A percentile compares a stretch with the other conserved stretches of the same genome.
Evolutionary conservation across 23 red algal species (phyloP).

Genomic region (Agarophyton chilense): DNA sequence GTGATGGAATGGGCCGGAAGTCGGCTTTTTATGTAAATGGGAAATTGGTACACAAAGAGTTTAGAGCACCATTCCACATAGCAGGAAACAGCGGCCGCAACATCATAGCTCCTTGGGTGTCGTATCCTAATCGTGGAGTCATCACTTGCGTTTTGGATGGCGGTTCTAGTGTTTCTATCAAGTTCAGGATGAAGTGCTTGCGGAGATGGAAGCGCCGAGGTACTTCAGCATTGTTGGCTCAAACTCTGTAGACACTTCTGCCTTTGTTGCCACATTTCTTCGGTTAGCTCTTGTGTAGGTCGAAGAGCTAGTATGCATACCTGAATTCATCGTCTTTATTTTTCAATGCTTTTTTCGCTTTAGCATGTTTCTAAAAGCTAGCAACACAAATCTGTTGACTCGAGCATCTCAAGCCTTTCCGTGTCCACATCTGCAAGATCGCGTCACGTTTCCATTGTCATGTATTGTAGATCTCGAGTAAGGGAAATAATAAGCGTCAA

Average conservation of each 20-base stretch:
- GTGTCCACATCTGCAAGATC: too few species aligned
- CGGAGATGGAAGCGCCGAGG: neutral
- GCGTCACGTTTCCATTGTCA: too few species aligned
- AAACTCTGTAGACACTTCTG: neutral
- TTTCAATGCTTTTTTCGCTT: too few species aligned
- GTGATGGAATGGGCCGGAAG: constrained; percentile 5
- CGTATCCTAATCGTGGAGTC: constrained; percentile 11
- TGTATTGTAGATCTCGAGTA: too few species aligned
- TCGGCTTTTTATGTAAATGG: constrained; percentile 4
- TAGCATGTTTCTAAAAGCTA: too few species aligned
- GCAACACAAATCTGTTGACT: too few species aligned
- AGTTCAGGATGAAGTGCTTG: constrained; percentile 16
- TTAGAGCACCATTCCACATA: constrained; percentile 24
- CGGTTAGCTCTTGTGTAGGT: too few species aligned
- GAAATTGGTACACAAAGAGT: constrained; percentile 7
- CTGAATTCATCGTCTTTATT: too few species aligned
- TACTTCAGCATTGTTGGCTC: neutral
- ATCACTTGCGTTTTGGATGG: constrained; percentile 20
- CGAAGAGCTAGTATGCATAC: too few species aligned
- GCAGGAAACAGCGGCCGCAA: neutral
- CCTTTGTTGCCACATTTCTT: too few species aligned
- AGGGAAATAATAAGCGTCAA: too few species aligned
- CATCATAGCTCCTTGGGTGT: constrained; percentile 4
- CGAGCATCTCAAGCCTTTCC: too few species aligned
- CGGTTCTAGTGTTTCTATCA: neutral